Conservation (phyloP, 2,329 filamentous ascomycete species). For the Venturia asperata region DNA sequence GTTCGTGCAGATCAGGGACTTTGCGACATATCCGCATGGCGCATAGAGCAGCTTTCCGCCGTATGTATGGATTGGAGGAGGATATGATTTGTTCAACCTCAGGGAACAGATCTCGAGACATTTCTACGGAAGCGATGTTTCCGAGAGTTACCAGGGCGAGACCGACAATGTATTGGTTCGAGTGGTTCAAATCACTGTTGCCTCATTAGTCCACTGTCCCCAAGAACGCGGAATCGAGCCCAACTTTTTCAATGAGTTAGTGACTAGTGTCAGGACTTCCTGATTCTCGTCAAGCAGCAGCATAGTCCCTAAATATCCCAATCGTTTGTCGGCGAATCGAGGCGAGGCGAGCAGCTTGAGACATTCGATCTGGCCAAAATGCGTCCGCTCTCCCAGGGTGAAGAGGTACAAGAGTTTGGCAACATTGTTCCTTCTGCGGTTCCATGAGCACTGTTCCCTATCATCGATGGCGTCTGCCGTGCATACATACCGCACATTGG, state of each 20-base stretch:
- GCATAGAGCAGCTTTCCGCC: conserved; percentile 94
- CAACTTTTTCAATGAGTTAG: conserved; percentile 96
- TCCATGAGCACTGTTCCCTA: conserved; percentile 24
- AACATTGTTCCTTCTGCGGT: conserved; percentile 86
- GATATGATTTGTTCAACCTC: conserved; percentile 90
- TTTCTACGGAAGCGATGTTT: conserved; percentile 96
- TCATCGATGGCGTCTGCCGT: conserved; percentile 10
- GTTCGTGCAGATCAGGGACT: conserved; percentile 92
- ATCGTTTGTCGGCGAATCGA: conserved; percentile 92
- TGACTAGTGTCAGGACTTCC: conserved; percentile 92
- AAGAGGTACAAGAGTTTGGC: conserved; percentile 97
- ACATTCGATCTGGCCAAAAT: conserved; percentile 99
- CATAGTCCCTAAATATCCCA: conserved; percentile 95
- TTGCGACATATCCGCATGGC: conserved; percentile 98
- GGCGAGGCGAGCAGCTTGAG: conserved; percentile 94
- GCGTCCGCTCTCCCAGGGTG: conserved; percentile 91
- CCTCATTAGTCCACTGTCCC: not conserved
- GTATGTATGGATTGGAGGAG: conserved; percentile 95
- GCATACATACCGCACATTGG: conserved; percentile 66
- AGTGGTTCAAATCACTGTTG: conserved; percentile 82
- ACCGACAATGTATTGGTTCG: conserved; percentile 97
- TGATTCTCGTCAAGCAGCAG: conserved; percentile 95
- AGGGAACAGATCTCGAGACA: conserved; percentile 94
- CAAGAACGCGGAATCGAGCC: conserved; percentile 22
- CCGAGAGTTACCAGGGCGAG: conserved; percentile 92